These are phyloP conservation scores for Monilinia laxa DNA, from an alignment of 2,329 filamentous ascomycete genomes.

Conservation along the genomic window DNA sequence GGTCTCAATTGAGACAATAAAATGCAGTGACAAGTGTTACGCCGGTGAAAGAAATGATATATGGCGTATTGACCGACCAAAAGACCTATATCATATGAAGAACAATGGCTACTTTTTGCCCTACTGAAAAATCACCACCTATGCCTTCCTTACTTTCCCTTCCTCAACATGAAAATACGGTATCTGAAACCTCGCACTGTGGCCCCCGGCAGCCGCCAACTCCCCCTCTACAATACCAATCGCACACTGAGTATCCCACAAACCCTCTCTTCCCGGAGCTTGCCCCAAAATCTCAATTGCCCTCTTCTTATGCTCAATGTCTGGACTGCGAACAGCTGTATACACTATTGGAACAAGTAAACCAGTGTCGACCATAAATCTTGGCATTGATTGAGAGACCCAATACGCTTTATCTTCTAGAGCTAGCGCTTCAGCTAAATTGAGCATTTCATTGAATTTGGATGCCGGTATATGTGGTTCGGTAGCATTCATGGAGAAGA, in stretches of 20 bases:
- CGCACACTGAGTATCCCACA: constrained; percentile 36
- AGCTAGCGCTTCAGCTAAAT: constrained; percentile 28
- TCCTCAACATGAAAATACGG: constrained; percentile 7
- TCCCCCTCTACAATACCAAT: constrained; percentile 28
- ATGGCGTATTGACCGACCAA: neutral
- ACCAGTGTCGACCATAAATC: constrained; percentile 26
- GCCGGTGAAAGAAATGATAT: neutral
- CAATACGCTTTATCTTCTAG: constrained; percentile 22
- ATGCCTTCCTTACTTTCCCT: neutral
- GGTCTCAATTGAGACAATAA: neutral
- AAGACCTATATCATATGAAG: neutral
- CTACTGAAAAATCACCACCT: neutral
- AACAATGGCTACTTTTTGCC: no score
- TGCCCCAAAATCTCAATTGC: constrained; percentile 31
- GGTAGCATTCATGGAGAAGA: constrained; percentile 31
- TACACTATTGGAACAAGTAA: constrained; percentile 37
- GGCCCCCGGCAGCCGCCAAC: neutral
- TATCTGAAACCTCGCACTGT: neutral
- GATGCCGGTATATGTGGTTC: constrained; percentile 24
- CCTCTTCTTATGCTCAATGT: constrained; percentile 24
- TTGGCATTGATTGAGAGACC: constrained; percentile 10
- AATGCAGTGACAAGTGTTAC: neutral
- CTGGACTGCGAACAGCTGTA: constrained; percentile 28
- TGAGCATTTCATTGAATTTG: constrained; percentile 33
- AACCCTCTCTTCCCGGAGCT: constrained; percentile 35